phyloP scores from a whole-genome alignment of 2,329 filamentous ascomycete genomes.

The Xylaria sp. region DNA sequence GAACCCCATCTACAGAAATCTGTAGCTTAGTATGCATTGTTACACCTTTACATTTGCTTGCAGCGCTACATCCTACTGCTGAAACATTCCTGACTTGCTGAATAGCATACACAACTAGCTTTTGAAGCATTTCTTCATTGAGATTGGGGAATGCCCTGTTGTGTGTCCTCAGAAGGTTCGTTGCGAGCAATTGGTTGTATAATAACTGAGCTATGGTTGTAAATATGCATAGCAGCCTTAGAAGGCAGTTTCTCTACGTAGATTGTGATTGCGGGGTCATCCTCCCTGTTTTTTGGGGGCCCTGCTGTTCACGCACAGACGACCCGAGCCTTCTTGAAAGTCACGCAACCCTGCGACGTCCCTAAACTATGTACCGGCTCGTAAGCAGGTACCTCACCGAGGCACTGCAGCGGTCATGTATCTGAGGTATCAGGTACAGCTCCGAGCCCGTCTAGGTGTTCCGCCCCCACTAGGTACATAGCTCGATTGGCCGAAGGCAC shows the following conservation, averaged over 20 bases:
- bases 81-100: no score
- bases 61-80: background rate
- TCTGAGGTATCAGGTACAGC: background rate
- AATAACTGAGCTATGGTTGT: no score
- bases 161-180: background rate
- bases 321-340: background rate
- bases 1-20: background rate
- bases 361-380: background rate
- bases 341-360: background rate
- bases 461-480: background rate
- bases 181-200: no score
- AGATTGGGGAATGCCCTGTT: background rate
- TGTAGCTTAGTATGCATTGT: background rate
- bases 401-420: background rate
- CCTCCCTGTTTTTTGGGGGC: background rate
- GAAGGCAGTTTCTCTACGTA: background rate
- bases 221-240: background rate
- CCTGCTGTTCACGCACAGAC: background rate
- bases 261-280: background rate
- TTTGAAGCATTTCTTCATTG: background rate
- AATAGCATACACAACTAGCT: background rate
- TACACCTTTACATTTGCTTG: background rate
- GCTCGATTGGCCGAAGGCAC: constrained; percentile 4
- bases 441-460: background rate
- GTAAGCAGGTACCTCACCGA: background rate